Conservation (phyloP, 805 yeast species). For the Gaillardinia entomophila region DNA sequence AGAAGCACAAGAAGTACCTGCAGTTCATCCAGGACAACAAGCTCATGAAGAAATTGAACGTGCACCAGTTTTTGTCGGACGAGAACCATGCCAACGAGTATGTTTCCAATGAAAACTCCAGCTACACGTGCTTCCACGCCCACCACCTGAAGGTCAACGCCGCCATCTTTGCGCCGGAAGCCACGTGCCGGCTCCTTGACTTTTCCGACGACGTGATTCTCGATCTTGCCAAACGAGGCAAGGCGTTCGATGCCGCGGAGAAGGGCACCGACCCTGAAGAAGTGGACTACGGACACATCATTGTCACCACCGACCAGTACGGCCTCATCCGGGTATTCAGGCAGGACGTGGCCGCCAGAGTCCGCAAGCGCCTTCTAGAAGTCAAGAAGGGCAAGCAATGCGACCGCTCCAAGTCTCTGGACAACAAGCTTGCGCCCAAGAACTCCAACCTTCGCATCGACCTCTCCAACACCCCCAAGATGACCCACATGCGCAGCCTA, state of each 20-base stretch:
- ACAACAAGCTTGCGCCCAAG: neutral
- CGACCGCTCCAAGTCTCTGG: neutral
- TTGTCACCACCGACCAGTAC: conserved; percentile 69
- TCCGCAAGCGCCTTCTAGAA: conserved; percentile 20
- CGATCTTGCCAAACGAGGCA: conserved; percentile 42
- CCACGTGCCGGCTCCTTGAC: conserved; percentile 58
- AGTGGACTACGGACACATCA: conserved; percentile 39
- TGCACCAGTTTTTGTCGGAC: conserved; percentile 20
- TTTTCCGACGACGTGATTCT: conserved; percentile 75
- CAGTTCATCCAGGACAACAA: conserved; percentile 23
- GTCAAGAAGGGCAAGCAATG: neutral
- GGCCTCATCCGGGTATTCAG: conserved; percentile 76
- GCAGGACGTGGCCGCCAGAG: conserved; percentile 60
- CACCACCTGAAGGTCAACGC: conserved; percentile 69
- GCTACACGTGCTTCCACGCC: conserved; percentile 70
- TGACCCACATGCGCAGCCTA: neutral
- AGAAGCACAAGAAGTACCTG: conserved; percentile 20
- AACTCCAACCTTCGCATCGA: conserved; percentile 1
- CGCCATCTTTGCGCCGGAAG: conserved; percentile 72
- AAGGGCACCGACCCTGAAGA: conserved; percentile 3
- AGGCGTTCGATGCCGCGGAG: conserved; percentile 3
- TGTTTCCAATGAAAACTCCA: conserved; percentile 46
- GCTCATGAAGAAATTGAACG: conserved; percentile 18
- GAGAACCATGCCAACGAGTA: conserved; percentile 7
- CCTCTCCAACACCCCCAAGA: neutral